These are phyloP conservation scores for Botrytis pseudocinerea DNA, from an alignment of 2,329 filamentous ascomycete species.

Conservation along the genomic window DNA sequence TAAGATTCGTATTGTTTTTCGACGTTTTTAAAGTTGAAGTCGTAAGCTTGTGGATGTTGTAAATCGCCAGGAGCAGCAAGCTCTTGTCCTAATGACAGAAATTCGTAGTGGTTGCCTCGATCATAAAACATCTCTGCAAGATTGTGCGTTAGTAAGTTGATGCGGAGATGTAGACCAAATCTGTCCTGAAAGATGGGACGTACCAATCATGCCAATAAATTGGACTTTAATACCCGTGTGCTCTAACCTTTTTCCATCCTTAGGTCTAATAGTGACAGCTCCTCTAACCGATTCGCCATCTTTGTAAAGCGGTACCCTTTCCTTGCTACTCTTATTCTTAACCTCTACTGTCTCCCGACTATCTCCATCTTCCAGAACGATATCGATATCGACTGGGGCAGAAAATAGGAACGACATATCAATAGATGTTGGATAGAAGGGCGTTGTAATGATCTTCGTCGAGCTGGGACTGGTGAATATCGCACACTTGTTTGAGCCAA, in stretches of 20 bases:
- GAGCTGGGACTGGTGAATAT: background rate
- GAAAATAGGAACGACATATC: conserved; percentile 97
- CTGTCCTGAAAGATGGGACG: conserved; percentile 31
- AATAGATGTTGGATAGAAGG: background rate
- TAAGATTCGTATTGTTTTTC: conserved; percentile 99
- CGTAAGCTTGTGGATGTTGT: conserved; percentile 96
- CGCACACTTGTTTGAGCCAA: background rate
- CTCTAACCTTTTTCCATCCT: conserved; percentile 96
- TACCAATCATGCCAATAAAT: conserved; percentile 98
- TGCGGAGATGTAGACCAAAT: background rate
- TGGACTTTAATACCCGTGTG: conserved; percentile 99
- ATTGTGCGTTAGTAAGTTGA: conserved; percentile 4
- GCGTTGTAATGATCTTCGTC: background rate
- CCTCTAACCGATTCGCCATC: conserved; percentile 98
- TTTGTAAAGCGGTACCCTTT: conserved; percentile 95
- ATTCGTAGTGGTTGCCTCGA: conserved; percentile 98
- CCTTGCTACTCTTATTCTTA: conserved; percentile 96
- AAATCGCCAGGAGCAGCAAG: conserved; percentile 95
- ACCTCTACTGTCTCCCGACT: conserved; percentile 94
- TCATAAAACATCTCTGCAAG: conserved; percentile 98
- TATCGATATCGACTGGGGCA: conserved; percentile 97
- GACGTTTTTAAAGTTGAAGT: conserved; percentile 99
- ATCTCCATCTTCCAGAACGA: conserved; percentile 93
- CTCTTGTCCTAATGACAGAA: conserved; percentile 94
- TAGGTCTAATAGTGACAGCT: conserved; percentile 89